phyloP scores from a whole-genome alignment of 2,329 filamentous ascomycete species.

The Botrytis galanthina region DNA sequence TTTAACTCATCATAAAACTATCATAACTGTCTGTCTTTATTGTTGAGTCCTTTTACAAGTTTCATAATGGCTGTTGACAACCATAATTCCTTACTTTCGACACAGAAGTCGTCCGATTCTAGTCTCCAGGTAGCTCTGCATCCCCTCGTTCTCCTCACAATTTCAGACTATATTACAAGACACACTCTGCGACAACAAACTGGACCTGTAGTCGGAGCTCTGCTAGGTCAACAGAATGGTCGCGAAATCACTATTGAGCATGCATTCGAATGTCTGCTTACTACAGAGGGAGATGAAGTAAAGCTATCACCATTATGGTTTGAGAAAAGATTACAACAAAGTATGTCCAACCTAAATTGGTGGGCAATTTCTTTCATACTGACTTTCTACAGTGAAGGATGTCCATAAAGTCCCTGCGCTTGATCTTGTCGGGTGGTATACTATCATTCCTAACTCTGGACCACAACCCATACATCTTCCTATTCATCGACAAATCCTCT shows the following conservation, averaged over 20 bases:
- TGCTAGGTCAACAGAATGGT: constrained; percentile 90
- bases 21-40: background rate
- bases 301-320: constrained; percentile 72
- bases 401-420: constrained; percentile 83
- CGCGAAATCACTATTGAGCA: constrained; percentile 89
- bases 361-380: background rate
- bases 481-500: constrained; percentile 75
- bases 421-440: constrained; percentile 91
- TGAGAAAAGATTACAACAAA: constrained; percentile 74
- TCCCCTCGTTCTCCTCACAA: constrained; percentile 90
- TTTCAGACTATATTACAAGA: constrained; percentile 94
- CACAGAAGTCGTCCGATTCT: constrained; percentile 60
- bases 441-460: constrained; percentile 68
- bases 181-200: constrained; percentile 74
- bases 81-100: constrained; percentile 60
- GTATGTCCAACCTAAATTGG: constrained; percentile 49
- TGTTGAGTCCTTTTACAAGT: background rate
- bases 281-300: constrained; percentile 52
- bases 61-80: constrained; percentile 48
- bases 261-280: constrained; percentile 75
- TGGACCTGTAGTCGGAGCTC: constrained; percentile 77
- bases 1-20: background rate
- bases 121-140: constrained; percentile 81
- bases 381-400: constrained; percentile 63
- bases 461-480: constrained; percentile 66